Conservation (phyloP, 306 rosid species). For the Vigna angularis region DNA sequence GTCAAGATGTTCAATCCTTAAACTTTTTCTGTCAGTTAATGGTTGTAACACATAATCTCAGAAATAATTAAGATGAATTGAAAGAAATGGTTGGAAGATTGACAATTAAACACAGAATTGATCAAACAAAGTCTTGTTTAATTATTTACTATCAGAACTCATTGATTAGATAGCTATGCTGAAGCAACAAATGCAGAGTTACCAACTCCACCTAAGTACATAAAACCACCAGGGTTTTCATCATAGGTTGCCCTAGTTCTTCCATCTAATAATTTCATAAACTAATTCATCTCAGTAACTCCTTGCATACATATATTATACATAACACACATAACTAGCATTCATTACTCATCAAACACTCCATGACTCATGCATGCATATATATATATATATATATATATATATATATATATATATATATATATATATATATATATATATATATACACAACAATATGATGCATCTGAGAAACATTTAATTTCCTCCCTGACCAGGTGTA, state of each 20-base stretch:
- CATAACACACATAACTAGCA: not conserved
- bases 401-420: too few species aligned
- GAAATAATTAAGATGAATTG: not conserved
- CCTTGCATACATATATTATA: not conserved
- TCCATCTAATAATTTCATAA: not conserved
- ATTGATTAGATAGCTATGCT: not conserved
- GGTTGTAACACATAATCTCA: not conserved
- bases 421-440: not conserved
- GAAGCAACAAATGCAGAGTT: not conserved
- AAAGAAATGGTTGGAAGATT: not conserved
- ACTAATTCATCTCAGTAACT: not conserved
- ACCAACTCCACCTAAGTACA: not conserved
- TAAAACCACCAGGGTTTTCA: not conserved
- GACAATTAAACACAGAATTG: not conserved
- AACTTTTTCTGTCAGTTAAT: not conserved
- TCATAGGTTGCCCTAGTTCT: not conserved
- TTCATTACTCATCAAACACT: slow-evolving; percentile 2
- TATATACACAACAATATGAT: not conserved
- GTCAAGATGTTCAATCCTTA: not conserved
- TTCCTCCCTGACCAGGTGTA: slow-evolving; percentile 18
- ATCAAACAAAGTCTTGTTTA: not conserved
- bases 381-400: not conserved
- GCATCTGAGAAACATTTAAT: not conserved
- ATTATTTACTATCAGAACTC: not conserved
- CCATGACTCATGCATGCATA: not conserved